Percentiles rank a stretch among this genome's conserved stretches.
phyloP scores from a whole-genome alignment of 768 basidiomycete genomes.

The Hericium alpestre region DNA sequence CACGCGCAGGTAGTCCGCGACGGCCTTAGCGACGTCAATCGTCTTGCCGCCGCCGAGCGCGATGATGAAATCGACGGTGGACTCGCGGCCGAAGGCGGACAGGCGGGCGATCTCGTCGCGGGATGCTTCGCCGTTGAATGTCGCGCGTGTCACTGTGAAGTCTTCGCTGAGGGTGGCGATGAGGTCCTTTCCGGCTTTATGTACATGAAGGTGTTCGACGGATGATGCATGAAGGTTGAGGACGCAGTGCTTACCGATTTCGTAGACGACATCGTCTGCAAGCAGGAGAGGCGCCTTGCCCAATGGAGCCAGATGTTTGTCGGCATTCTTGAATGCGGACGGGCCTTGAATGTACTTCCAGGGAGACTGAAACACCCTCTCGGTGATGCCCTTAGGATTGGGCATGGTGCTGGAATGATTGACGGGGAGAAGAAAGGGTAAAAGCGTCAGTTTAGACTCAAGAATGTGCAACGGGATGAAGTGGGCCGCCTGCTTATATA shows the following conservation, averaged over 20 bases:
- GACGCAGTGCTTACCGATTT: conserved; percentile 15
- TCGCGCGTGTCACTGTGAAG: conserved; percentile 18
- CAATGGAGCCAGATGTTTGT: conserved; percentile 17
- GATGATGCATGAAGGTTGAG: neutral
- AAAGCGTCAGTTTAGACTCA: too few relatives aligned
- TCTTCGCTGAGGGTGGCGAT: conserved; percentile 12
- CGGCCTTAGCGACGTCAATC: conserved; percentile 20
- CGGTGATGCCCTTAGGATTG: conserved; percentile 16
- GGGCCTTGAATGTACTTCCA: conserved; percentile 25
- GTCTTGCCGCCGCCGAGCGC: conserved; percentile 23
- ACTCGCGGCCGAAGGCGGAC: conserved; percentile 8
- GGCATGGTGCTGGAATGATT: conserved; percentile 5
- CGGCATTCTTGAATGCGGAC: conserved; percentile 20
- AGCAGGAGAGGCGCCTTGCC: conserved; percentile 18
- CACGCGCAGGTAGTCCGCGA: conserved; percentile 17
- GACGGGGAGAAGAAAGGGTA: too few relatives aligned
- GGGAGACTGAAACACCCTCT: conserved; percentile 22
- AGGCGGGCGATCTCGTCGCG: conserved; percentile 19
- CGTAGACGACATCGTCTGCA: conserved; percentile 20
- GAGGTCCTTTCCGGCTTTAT: conserved; percentile 6
- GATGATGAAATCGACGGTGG: conserved; percentile 19
- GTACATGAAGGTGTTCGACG: neutral
- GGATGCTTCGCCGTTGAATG: conserved; percentile 21
- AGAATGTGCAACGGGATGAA: too few relatives aligned
- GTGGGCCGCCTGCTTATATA: too few relatives aligned